Base-by-base conservation (phyloP, 108 stramenopile species). In the Cyclotella distinguenda region DNA sequence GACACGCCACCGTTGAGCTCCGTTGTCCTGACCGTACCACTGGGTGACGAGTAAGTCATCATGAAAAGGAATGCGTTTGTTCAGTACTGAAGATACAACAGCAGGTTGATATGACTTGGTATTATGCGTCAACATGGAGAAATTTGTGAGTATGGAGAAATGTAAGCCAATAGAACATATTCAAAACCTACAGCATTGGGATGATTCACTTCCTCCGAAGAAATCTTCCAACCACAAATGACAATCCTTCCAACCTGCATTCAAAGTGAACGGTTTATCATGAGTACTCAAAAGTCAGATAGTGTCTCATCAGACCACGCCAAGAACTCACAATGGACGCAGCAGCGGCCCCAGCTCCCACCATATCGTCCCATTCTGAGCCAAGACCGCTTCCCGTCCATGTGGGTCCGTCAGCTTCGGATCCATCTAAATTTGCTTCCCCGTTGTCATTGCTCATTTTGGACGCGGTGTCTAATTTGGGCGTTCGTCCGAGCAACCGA, bases 261-360 rank as follows among this genome's bases (percentile, higher is more conserved):
- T n/a, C n/a, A n/a, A n/a, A n/a, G n/a, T n/a, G n/a, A n/a, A n/a
- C n/a, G n/a, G n/a, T n/a, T n/a, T n/a, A n/a, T n/a, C n/a, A n/a
- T n/a, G n/a, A n/a, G n/a, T n/a, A n/a, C n/a, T n/a, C n/a, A n/a
- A n/a, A n/a, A n/a, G n/a, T n/a, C n/a, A n/a, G n/a, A n/a, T n/a
- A n/a, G n/a, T 13, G 5, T 13, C 15, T 5, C 15, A 22, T 11
- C 12, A 40, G 3, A 35, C n/a, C 62, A 39, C 62, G 2, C 47
- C 9, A 56, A 23, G 5, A n/a, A 80, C 81, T 82, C 46, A 86
- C 88, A 48, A 91, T 87, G 0, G 90, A 91, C 22, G 92, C 77
- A 30, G 92, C 89, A 42, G 89, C 92, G 63, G 85, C 88, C 12
- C 93, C 93, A 15, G 93, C 87, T 5, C 93, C 93, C n/a, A 94